Evolutionary conservation across 176 grass and related monocot species (phyloP).

Genomic region (Oryza meridionalis): DNA sequence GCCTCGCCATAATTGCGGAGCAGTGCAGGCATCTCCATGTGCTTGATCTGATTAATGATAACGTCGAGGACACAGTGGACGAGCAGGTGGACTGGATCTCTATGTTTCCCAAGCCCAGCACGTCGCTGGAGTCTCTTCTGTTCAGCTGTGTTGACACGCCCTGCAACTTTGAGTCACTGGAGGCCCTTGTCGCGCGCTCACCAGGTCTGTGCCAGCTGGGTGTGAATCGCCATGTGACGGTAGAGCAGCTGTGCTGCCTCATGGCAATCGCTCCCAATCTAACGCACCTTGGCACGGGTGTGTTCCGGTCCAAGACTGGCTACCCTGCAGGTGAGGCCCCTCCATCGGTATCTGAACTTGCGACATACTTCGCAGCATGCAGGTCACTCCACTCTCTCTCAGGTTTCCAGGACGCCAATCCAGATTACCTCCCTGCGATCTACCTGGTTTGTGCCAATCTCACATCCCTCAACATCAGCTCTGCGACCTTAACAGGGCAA

Average conservation of each 20-base stretch:
- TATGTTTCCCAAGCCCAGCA: constrained; percentile 71
- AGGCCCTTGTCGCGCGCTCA: constrained; percentile 74
- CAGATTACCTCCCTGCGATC: constrained; percentile 63
- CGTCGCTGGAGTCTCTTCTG: constrained; percentile 60
- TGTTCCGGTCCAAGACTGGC: constrained; percentile 56
- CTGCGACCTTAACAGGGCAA: too few species aligned
- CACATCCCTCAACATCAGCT: too few species aligned
- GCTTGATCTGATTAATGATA: constrained; percentile 84
- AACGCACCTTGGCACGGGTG: constrained; percentile 78
- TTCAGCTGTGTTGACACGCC: constrained; percentile 58
- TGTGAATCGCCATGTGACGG: constrained; percentile 70
- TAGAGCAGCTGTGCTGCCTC: constrained; percentile 71
- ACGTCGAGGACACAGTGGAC: constrained; percentile 61
- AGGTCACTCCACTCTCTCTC: constrained; percentile 76
- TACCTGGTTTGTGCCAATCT: constrained; percentile 47
- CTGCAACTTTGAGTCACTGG: constrained; percentile 81
- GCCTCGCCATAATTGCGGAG: constrained; percentile 74
- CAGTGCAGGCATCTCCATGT: constrained; percentile 73
- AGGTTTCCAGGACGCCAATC: constrained; percentile 61
- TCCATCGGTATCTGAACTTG: constrained; percentile 50
- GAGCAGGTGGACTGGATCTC: constrained; percentile 85
- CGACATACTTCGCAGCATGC: constrained; percentile 51
- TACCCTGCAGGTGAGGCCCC: constrained; percentile 24
- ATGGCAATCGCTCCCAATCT: constrained; percentile 81
- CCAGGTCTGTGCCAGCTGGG: constrained; percentile 47